A percentile compares a stretch with the other conserved stretches of the same genome.
Evolutionary conservation across 2,329 filamentous ascomycete species (phyloP).

Genomic region (Talaromyces amestolkiae): DNA sequence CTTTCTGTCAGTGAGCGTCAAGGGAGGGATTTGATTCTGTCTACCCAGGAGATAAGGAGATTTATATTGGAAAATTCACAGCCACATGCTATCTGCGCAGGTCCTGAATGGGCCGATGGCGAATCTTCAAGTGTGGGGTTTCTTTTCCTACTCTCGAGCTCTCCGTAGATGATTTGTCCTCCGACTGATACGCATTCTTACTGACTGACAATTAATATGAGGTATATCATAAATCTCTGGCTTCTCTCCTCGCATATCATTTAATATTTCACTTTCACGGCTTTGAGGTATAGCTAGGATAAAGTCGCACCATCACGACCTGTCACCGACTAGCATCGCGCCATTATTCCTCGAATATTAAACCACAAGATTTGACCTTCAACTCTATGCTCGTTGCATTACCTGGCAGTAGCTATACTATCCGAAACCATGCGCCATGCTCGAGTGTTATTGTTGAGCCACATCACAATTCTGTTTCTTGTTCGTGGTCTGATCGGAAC

Average conservation of each 20-base stretch:
- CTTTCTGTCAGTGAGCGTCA: neutral
- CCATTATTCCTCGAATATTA: neutral
- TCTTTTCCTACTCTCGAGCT: neutral
- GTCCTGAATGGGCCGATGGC: constrained; percentile 13
- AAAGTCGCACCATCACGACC: neutral
- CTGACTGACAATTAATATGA: neutral
- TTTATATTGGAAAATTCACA: neutral
- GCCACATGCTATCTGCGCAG: constrained; percentile 12
- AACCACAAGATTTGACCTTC: neutral
- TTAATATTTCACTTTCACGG: neutral
- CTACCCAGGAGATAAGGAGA: neutral
- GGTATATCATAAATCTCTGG: neutral
- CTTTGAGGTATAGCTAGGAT: neutral
- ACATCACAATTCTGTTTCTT: neutral
- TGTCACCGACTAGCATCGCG: constrained; percentile 5
- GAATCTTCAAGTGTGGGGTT: neutral
- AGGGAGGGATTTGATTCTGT: neutral
- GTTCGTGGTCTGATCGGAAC: neutral
- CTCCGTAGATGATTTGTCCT: neutral
- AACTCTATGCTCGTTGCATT: neutral
- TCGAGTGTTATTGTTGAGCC: neutral
- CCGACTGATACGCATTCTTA: neutral
- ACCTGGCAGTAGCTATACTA: neutral
- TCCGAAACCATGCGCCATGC: no score
- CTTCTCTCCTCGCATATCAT: no score